Base-by-base conservation (phyloP, 345 rosid species). In the Aquilaria malaccensis region DNA sequence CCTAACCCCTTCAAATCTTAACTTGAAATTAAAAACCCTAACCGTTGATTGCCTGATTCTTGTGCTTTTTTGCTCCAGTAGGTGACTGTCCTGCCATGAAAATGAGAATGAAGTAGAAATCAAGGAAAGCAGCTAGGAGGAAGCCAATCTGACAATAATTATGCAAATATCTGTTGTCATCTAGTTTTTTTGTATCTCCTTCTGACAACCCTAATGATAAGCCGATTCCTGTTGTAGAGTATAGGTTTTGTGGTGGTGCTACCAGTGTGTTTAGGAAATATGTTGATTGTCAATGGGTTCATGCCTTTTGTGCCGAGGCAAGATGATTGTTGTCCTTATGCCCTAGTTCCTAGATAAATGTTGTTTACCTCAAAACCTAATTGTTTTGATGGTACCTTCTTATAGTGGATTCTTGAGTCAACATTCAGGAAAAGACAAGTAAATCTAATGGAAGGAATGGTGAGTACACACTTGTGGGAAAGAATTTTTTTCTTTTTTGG, bases 261-360 rank as follows among this genome's bases (percentile, higher is more conserved):
- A 86, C 84, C 11, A 97, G 99, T 69, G 97, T 96, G 67, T 94
- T 94, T 80, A 82, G 97, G 76, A 91, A 85, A 78, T 71, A 86
- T 61, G 72, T 76, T 31, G 80, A 75, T 76, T 86, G 81, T 63
- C 85, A 76, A 64, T 94, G 99, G 99, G 75, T 88, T 52, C 99
- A 91, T 81, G 95, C 95, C 65, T 95, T 91, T 79, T 95, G 96
- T 78, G 99, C 95, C 22, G 99, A 95, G 97, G 97, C 91, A 66
- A 70, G 53, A 37, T 51, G 46, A 67, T 30, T 56, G 7, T 37
- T 50, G 33, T 67, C 37, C 32, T 22, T 22, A 33, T 41, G 33
- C 4, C 52, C 31, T 22, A 49, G 49, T 54, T 63, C 5, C 15
- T 59, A 67, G 4, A 10, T 51, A 47, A 55, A 45, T 15, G 49